Percentiles rank a stretch among this genome's conserved stretches.
Evolutionary conservation across 148 eudicot species (phyloP).

Genomic region (Silene conica): DNA sequence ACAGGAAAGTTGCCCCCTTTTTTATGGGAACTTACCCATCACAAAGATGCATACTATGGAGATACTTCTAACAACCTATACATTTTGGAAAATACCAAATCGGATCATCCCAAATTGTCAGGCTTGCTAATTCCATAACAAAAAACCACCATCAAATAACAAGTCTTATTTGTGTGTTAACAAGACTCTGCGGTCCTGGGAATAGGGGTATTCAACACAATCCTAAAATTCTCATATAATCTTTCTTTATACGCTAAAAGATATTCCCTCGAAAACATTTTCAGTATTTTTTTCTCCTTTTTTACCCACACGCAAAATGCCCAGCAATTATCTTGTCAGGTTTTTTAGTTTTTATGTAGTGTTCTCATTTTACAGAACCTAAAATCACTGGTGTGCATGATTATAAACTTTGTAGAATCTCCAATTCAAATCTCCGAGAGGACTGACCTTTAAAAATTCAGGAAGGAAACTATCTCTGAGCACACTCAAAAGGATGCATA

Average conservation of each 20-base stretch:
- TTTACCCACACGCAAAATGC: neutral
- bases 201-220: neutral
- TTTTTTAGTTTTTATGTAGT: neutral
- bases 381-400: no score
- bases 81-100: no score
- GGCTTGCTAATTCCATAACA: no score
- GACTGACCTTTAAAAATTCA: constrained; percentile 13
- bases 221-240: neutral
- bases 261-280: neutral
- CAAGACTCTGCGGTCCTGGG: neutral
- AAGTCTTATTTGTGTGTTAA: no score
- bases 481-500: constrained; percentile 83
- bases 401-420: no score
- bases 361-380: neutral
- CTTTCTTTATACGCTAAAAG: neutral
- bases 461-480: constrained; percentile 60
- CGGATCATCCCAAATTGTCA: no score
- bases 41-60: no score
- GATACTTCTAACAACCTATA: no score
- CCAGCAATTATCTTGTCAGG: neutral
- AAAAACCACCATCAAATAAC: no score
- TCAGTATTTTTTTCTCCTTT: neutral
- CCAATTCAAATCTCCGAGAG: neutral
- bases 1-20: no score
- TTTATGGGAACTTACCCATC: no score